These are phyloP conservation scores for Xylaria sp. DNA, from an alignment of 495 filamentous ascomycete genomes.

Conservation along the genomic window DNA sequence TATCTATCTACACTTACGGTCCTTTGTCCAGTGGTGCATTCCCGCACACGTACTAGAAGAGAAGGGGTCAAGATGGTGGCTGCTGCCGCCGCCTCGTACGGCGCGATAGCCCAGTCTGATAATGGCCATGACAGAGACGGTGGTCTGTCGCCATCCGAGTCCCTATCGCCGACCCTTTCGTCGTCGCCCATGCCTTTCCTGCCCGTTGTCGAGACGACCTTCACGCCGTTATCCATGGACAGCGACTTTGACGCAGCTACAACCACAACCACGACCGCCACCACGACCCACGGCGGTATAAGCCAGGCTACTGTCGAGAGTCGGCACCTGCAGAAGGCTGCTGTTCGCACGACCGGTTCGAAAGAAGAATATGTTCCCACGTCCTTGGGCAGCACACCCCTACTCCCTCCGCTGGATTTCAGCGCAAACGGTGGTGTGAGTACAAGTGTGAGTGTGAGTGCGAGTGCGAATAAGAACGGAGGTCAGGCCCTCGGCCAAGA, in stretches of 20 bases:
- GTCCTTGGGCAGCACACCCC: conserved; percentile 2
- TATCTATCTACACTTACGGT: background rate
- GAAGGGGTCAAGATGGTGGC: conserved; percentile 38
- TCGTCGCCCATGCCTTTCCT: conserved; percentile 44
- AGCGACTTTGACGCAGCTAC: conserved; percentile 37
- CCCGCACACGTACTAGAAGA: background rate
- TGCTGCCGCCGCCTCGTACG: conserved; percentile 38
- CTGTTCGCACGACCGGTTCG: conserved; percentile 2
- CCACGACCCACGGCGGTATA: background rate
- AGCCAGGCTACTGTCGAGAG: conserved; percentile 19
- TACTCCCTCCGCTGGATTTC: background rate
- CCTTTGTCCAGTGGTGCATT: background rate
- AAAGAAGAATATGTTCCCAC: conserved; percentile 27
- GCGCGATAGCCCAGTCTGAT: conserved; percentile 42
- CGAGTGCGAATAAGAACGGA: background rate
- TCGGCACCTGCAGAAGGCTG: no score
- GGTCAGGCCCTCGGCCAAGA: background rate
- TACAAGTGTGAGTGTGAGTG: background rate
- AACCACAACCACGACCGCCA: background rate
- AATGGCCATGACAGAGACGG: conserved; percentile 39
- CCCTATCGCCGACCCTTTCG: conserved; percentile 36
- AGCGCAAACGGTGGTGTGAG: background rate
- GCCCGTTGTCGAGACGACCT: conserved; percentile 44
- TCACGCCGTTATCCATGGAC: conserved; percentile 56
- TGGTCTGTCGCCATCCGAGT: conserved; percentile 32